Base-by-base conservation (phyloP, 2,329 filamentous ascomycete genomes). In the Paecilomyces variotii region DNA sequence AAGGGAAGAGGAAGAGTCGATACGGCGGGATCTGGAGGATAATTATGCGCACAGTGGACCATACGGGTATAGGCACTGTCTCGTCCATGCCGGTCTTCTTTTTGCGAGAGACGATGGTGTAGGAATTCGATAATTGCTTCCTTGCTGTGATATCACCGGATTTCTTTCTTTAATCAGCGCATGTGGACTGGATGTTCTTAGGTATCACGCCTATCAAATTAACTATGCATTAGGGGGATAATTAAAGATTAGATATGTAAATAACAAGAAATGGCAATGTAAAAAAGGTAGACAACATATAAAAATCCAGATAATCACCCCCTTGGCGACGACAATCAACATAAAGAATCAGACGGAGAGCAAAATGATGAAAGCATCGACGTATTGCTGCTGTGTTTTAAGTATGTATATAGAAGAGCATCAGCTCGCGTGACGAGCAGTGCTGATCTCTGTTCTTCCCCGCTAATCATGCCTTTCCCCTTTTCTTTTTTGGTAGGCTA, bases 1-100 rank as follows among this genome's bases (percentile, higher is more conserved):
- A 59, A 10, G 63, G 64, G 39, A 66, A 65, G 52, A 66, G 57
- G 32, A 51, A 49, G 9, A 66, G 62, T n/a, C 64, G 58, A 30
- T 63, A 58, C 1, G 63, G 62, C 2, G 64, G 64, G 45, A 65
- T 65, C 9, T 64, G 64, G 57, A 66, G 64, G 52, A 66, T 62
- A 28, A 60, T 35, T 50, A 45, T 45, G n/a, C 35, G 35, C 14
- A 45, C 12, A 4, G n/a, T 14, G 14, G 35, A 14, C 35, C 35
- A 45, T 45, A 45, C 35, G 6, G 35, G 35, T n/a, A 45, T 12
- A 19, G 35, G 35, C 1, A 19, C 35, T n/a, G 14, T n/a, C 6
- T n/a, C 19, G 19, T 19, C 35, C 35, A 45, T 45, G 4, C 35
- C 35, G 35, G 14, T 45, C n/a, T 6, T 3, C 11, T 10, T 32